Percentiles rank a stretch among this genome's conserved stretches.
These are phyloP conservation scores for Mychonastes homosphaera DNA, from an alignment of 139 green algal species.

Conservation along the genomic window DNA sequence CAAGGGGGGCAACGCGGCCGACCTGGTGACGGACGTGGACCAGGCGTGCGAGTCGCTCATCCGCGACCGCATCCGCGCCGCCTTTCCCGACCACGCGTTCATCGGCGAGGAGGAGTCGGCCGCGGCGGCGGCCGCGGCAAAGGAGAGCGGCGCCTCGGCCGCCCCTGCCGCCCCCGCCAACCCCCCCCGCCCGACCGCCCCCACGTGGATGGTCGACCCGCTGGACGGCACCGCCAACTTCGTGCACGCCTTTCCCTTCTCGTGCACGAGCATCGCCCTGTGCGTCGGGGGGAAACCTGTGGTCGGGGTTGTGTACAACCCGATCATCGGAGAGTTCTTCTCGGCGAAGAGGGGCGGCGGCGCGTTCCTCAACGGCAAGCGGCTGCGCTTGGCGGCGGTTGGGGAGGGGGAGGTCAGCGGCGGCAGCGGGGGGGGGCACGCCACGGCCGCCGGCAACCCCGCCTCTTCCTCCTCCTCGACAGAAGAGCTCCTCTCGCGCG, in stretches of 20 bases:
- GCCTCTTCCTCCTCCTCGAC: neutral
- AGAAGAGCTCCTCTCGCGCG: slow-evolving; percentile 14
- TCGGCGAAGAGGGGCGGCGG: slow-evolving; percentile 36
- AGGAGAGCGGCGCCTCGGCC: slow-evolving; percentile 66
- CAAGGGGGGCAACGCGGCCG: slow-evolving; percentile 50
- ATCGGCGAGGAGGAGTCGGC: slow-evolving; percentile 69
- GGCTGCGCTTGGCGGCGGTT: too few relatives aligned
- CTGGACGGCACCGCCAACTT: slow-evolving; percentile 97
- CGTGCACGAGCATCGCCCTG: slow-evolving; percentile 81
- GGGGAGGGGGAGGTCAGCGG: too few relatives aligned
- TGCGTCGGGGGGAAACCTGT: slow-evolving; percentile 50
- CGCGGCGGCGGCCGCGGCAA: slow-evolving; percentile 26
- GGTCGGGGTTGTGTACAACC: slow-evolving; percentile 94
- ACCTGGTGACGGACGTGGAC: slow-evolving; percentile 97
- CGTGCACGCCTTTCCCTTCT: slow-evolving; percentile 91
- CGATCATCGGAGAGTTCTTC: slow-evolving; percentile 60
- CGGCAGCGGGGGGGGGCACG: neutral
- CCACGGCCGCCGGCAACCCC: neutral
- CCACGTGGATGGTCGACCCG: slow-evolving; percentile 85
- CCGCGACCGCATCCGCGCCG: slow-evolving; percentile 15
- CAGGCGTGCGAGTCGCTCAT: slow-evolving; percentile 68
- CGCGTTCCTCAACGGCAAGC: slow-evolving; percentile 59
- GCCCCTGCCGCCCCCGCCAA: too few relatives aligned
- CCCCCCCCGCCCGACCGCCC: too few relatives aligned
- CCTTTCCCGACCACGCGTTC: slow-evolving; percentile 44